A percentile compares a stretch with the other conserved stretches of the same genome.
These are phyloP conservation scores for Cyclotella sp. DNA, from an alignment of 108 stramenopile species.

Conservation along the genomic window DNA sequence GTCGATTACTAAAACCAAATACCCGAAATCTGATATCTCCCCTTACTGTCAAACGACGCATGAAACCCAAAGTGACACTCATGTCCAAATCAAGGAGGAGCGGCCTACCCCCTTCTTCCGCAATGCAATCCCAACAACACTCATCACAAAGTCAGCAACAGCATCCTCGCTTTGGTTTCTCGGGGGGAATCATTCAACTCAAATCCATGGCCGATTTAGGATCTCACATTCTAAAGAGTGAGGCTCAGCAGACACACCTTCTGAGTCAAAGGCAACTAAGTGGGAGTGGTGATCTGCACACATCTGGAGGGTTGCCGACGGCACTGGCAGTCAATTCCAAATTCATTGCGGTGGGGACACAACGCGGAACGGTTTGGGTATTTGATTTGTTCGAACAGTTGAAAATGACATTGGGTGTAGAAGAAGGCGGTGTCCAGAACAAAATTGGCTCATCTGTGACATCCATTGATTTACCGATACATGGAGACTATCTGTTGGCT, in stretches of 20 bases:
- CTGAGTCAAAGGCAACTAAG: neutral
- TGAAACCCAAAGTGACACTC: conserved; percentile 77
- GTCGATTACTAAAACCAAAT: conserved; percentile 61
- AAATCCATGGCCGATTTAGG: conserved; percentile 33
- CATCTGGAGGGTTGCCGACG: conserved; percentile 66
- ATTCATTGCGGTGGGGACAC: conserved; percentile 90
- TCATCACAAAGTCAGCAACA: conserved; percentile 20
- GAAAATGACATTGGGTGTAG: conserved; percentile 61
- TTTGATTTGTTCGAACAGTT: conserved; percentile 92
- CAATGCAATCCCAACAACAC: neutral
- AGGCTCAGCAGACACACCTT: conserved; percentile 11
- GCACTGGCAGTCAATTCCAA: conserved; percentile 80
- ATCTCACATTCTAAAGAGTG: conserved; percentile 13
- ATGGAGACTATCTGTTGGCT: conserved; percentile 73
- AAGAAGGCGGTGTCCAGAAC: neutral
- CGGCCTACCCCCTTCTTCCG: conserved; percentile 8
- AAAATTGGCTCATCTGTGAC: conserved; percentile 56
- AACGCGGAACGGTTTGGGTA: conserved; percentile 70
- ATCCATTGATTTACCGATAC: conserved; percentile 73
- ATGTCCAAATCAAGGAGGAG: conserved; percentile 52
- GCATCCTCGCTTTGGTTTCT: conserved; percentile 59
- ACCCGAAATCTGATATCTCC: conserved; percentile 80
- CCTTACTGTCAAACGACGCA: conserved; percentile 79
- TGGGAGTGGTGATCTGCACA: neutral
- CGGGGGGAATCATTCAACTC: conserved; percentile 54